Evolutionary conservation across 768 basidiomycete genomes (phyloP), one percentile per base, ranked within the genome.

Genomic region (Rhizopogon salebrosus): DNA sequence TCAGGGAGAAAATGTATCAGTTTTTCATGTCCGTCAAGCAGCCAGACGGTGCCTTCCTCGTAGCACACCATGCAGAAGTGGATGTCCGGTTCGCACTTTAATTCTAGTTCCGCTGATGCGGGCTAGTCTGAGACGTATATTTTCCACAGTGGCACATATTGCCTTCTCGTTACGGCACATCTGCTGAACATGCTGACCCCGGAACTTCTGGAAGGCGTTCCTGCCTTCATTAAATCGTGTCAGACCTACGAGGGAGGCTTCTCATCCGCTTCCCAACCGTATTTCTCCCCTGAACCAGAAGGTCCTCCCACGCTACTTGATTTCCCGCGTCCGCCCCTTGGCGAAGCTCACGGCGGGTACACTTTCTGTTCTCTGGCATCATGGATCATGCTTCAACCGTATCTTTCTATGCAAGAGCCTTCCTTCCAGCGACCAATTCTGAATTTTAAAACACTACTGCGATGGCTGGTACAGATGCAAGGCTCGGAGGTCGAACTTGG

Each of bases 171-270:
- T 2, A 81, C 85, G 2, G 92, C 95, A 0, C 81, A 84, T 2
- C 74, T 99, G 22, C 78, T 98, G 39, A 82, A 97, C 59, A 70
- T 99, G 16, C 70, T 98, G 41, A 98, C 95, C 0, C 92, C 94
- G 0, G 92, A 90, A 53, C 84, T 99, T 37, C 76, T 94, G 4
- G 70, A 74, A 24, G 85, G 86, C 5, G 88, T 87, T 0, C 79
- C 89, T 1, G 80, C 74, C 6, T 98, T 94, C 72, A 75, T 99
- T 49, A 83, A 85, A 0, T 86, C 87, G 4, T 97, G 92, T 65
- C 97, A 98, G 67, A 98, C 95, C 0, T 98, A 95, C 72, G 97
- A 99, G 69, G 97, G 97, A 31, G 95, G 97, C 0, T 95, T 99
- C 64, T 79, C 91, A 1, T 86, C 84, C 1, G 75, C 90, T 0